Percentiles rank a stretch among this genome's conserved stretches.
Conservation (phyloP, 2,329 filamentous ascomycete species). For the Aureobasidium vineae region DNA sequence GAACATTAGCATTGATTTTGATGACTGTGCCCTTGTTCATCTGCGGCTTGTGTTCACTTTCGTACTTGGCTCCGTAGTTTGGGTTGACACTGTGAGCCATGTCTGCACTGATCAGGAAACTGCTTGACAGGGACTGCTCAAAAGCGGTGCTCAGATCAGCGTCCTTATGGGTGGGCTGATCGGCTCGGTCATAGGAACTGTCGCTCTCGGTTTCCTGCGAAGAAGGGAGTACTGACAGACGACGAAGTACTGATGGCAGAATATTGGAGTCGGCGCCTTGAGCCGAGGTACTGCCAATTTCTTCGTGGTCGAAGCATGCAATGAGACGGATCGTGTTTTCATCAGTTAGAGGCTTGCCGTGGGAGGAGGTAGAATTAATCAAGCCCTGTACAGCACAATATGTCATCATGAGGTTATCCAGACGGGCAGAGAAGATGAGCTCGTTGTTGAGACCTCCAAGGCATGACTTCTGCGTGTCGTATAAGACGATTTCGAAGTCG, state of each 20-base stretch:
- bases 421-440: conserved; percentile 90
- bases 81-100: conserved; percentile 98
- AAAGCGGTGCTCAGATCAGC: conserved; percentile 73
- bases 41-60: conserved; percentile 82
- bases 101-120: conserved; percentile 92
- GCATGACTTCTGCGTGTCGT: conserved; percentile 88
- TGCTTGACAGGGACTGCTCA: conserved; percentile 86
- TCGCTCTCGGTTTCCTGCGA: conserved; percentile 57
- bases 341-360: conserved; percentile 60
- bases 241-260: conserved; percentile 79
- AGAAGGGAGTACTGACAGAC: conserved; percentile 75
- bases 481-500: conserved; percentile 96
- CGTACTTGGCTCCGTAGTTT: conserved; percentile 91
- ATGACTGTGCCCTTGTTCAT: conserved; percentile 97
- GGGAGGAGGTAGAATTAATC: conserved; percentile 67
- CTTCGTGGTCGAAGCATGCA: conserved; percentile 95
- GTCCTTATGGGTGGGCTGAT: conserved; percentile 45
- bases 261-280: conserved; percentile 94
- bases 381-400: conserved; percentile 87
- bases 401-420: conserved; percentile 96
- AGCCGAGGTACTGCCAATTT: conserved; percentile 88
- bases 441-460: conserved; percentile 90
- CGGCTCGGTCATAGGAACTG: conserved; percentile 62
- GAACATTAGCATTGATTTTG: conserved; percentile 97
- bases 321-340: conserved; percentile 86